phyloP scores from a whole-genome alignment of 2,329 filamentous ascomycete species.

The Diaporthe australafricana region DNA sequence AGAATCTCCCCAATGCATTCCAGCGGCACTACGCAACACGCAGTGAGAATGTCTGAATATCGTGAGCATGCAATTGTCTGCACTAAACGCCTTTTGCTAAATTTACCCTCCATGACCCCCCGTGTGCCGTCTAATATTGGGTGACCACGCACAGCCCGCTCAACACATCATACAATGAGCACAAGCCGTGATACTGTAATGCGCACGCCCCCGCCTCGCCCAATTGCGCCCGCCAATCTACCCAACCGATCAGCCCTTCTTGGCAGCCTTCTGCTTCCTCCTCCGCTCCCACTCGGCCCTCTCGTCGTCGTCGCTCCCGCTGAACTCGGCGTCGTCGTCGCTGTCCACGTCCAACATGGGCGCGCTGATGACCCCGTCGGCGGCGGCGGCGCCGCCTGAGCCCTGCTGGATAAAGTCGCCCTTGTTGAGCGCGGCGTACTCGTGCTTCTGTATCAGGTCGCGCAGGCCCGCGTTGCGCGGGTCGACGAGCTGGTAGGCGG shows the following conservation, averaged over 20 bases:
- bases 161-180: not conserved
- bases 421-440: conserved; percentile 71
- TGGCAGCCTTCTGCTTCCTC: conserved; percentile 55
- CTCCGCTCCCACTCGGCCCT: conserved; percentile 70
- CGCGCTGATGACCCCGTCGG: conserved; percentile 38
- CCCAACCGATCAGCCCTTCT: conserved; percentile 42
- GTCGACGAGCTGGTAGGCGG: conserved; percentile 78
- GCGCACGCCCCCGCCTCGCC: not conserved
- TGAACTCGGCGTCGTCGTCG: conserved; percentile 71
- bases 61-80: conserved; percentile 24
- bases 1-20: not conserved
- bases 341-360: conserved; percentile 50
- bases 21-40: not conserved
- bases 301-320: conserved; percentile 73
- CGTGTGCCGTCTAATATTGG: conserved; percentile 32
- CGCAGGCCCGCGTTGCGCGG: conserved; percentile 73
- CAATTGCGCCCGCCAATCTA: not conserved
- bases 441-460: conserved; percentile 75
- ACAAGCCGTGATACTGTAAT: not conserved
- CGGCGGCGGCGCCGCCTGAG: conserved; percentile 41
- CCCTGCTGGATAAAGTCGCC: conserved; percentile 65
- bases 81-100: conserved; percentile 12
- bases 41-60: not conserved
- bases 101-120: conserved; percentile 5
- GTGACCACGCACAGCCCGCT: conserved; percentile 15